Base-by-base conservation (phyloP, 257 asterid species). In the Ehretia macrophylla region DNA sequence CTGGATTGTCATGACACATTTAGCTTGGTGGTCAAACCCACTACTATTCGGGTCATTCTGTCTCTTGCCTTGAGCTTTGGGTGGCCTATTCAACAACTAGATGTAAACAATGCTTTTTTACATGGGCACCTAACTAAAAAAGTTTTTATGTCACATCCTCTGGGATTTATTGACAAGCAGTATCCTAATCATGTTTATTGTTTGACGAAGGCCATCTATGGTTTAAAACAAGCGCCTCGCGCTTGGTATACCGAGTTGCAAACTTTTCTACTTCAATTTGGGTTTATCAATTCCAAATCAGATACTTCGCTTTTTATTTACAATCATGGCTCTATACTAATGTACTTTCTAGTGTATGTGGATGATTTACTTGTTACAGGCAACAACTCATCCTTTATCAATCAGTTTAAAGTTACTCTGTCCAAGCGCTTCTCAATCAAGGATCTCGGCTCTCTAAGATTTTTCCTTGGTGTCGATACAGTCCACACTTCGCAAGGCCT, bases 151-250 rank as follows among this genome's bases (percentile, higher is more conserved):
- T 8, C 17, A 8, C 58, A 61, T 21, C 66, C 50, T 20, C 39
- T 23, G 16, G 20, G 19, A 5, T 61, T 44, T 40, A 32, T 42
- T 13, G 8, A 45, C 37, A 22, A 27, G 19, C 49, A 59, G 17
- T 45, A 18, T 37, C 66, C 66, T 47, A 51, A 48, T 38, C 37
- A 61, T 32, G 55, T 49, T 19, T 61, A 47, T 37, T 10, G 8
- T 14, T 56, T 61, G n/a, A 46, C 12, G 12, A 48, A n/a, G 18
- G 23, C 57, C 10, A 20, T 59, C 11, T 59, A 45, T 45, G 64
- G 44, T 46, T n/a, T 46, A 12, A 46, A 46, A 16, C 51, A 46
- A 16, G 51, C 51, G 11, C 51, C 51, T 4, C 51, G 17, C 17
- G 51, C 17, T 9, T 46, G 51, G 17, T 46, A 46, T 16, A 12